Evolutionary conservation across 164 flowering plant species (phyloP).

Genomic region (Piper betle): DNA sequence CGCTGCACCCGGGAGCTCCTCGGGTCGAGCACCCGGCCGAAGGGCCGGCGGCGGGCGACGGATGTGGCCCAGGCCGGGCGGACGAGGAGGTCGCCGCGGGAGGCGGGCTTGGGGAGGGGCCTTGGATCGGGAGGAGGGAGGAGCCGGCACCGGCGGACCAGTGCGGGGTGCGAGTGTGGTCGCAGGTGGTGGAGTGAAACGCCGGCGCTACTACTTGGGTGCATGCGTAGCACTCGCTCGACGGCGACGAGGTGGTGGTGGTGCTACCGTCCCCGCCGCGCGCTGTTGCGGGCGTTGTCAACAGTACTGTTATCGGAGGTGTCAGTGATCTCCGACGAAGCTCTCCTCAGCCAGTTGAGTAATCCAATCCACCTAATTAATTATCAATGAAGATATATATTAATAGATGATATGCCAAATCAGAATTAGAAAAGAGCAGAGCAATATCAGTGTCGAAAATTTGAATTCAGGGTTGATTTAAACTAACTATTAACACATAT

Average conservation of each 20-base stretch:
- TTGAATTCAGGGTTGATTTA: too few relatives aligned
- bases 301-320: not conserved
- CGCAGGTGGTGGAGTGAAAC: conserved; percentile 96
- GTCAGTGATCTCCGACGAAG: not conserved
- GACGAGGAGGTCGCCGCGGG: not conserved
- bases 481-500: too few relatives aligned
- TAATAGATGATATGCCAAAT: not conserved
- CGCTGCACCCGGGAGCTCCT: conserved; percentile 60
- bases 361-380: conserved; percentile 5
- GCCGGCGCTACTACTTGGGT: conserved; percentile 81
- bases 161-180: conserved; percentile 54
- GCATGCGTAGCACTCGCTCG: conserved; percentile 85
- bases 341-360: not conserved
- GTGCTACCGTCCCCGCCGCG: not conserved
- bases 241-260: conserved; percentile 9
- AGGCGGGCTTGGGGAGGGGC: conserved; percentile 7
- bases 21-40: conserved; percentile 57
- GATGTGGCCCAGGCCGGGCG: not conserved
- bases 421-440: too few relatives aligned
- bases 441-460: too few relatives aligned
- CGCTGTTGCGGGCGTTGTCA: too few relatives aligned
- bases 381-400: too few relatives aligned
- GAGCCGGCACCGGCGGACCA: conserved; percentile 97
- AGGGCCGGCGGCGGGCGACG: not conserved
- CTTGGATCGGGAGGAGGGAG: conserved; percentile 48